phyloP scores from a whole-genome alignment of 2,329 filamentous ascomycete genomes.

The Beauveria asiatica region DNA sequence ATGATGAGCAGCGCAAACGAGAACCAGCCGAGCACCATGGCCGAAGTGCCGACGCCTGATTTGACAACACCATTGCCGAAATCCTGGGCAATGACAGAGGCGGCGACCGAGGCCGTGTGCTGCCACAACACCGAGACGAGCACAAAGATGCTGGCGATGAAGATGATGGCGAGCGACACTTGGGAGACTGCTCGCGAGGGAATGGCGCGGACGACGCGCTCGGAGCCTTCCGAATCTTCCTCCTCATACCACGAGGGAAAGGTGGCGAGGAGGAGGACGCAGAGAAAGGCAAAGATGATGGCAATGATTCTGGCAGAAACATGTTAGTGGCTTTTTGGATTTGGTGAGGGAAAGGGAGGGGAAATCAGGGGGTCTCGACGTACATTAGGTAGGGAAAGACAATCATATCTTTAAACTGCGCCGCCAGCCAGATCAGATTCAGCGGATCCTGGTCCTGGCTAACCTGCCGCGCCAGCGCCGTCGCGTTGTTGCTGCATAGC shows the following conservation, averaged over 20 bases:
- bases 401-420: conserved; percentile 96
- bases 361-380: conserved; percentile 27
- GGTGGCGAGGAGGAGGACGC: conserved; percentile 87
- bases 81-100: conserved; percentile 86
- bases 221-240: conserved; percentile 68
- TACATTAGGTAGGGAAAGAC: conserved; percentile 95
- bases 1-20: conserved; percentile 88
- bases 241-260: conserved; percentile 98
- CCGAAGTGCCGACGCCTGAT: conserved; percentile 82
- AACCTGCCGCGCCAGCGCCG: conserved; percentile 80
- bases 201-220: conserved; percentile 88
- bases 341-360: neutral
- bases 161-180: conserved; percentile 87
- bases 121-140: conserved; percentile 78
- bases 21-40: conserved; percentile 98
- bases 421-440: conserved; percentile 93
- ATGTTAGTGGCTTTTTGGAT: conserved; percentile 11
- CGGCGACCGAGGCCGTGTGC: conserved; percentile 92
- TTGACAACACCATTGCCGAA: conserved; percentile 82
- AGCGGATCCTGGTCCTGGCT: conserved; percentile 88
- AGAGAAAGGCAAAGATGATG: conserved; percentile 94
- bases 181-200: conserved; percentile 88
- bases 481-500: conserved; percentile 96
- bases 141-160: conserved; percentile 61
- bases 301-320: conserved; percentile 68